phyloP scores from a whole-genome alignment of 306 rosid genomes.

The Cucumis melo region DNA sequence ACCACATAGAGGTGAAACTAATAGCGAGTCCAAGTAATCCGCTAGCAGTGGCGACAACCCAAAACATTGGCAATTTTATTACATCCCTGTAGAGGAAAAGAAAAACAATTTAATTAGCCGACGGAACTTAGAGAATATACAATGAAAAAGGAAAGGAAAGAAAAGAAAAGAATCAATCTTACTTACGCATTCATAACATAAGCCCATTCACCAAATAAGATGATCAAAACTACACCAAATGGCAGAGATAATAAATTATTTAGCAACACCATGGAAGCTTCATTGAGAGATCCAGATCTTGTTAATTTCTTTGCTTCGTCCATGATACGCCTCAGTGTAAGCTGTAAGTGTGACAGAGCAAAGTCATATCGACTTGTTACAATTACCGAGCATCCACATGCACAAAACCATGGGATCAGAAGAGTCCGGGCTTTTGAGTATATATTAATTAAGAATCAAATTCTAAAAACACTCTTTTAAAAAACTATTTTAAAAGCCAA shows the following conservation, averaged over 20 bases:
- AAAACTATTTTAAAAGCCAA: too few relatives aligned
- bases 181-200: slow-evolving; percentile 65
- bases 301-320: slow-evolving; percentile 70
- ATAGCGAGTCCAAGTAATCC: slow-evolving; percentile 82
- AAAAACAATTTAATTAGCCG: background rate
- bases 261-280: slow-evolving; percentile 90
- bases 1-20: slow-evolving; percentile 95
- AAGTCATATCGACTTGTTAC: background rate
- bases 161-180: background rate
- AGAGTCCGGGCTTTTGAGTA: background rate
- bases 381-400: background rate
- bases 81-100: slow-evolving; percentile 39
- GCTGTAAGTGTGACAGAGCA: slow-evolving; percentile 21
- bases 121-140: background rate
- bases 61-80: slow-evolving; percentile 51
- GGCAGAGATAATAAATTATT: slow-evolving; percentile 75
- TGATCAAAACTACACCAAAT: slow-evolving; percentile 49
- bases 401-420: background rate
- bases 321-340: slow-evolving; percentile 72
- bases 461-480: too few relatives aligned
- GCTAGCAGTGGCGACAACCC: slow-evolving; percentile 69
- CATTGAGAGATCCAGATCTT: slow-evolving; percentile 67
- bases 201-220: slow-evolving; percentile 61
- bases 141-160: background rate
- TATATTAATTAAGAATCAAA: too few relatives aligned